Conservation (phyloP, 768 basidiomycete genomes). For the Leccinum arenicola region DNA sequence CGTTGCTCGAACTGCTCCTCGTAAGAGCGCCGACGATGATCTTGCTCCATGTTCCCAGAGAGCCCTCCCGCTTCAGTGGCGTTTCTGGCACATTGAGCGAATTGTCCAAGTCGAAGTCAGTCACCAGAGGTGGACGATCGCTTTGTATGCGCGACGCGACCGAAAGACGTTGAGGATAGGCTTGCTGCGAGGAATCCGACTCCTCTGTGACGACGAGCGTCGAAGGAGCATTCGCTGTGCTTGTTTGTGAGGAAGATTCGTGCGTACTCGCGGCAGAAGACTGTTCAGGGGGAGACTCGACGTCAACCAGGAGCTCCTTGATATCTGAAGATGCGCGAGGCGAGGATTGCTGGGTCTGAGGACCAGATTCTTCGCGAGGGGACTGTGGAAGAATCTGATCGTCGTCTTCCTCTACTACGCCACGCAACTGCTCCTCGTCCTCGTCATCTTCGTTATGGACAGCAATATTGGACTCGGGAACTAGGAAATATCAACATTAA, state of each 20-base stretch:
- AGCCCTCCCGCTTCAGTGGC: constrained; percentile 57
- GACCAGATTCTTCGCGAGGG: constrained; percentile 43
- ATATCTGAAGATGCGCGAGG: constrained; percentile 56
- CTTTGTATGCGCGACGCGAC: constrained; percentile 58
- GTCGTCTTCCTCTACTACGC: constrained; percentile 41
- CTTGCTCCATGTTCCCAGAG: constrained; percentile 66
- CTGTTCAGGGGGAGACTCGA: constrained; percentile 56
- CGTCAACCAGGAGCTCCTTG: constrained; percentile 61
- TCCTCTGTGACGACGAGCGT: constrained; percentile 42
- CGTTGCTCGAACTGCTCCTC: constrained; percentile 60
- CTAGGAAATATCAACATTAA: constrained; percentile 29
- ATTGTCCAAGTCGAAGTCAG: constrained; percentile 53
- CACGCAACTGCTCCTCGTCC: constrained; percentile 38
- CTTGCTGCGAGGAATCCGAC: constrained; percentile 48
- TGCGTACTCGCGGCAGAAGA: constrained; percentile 44
- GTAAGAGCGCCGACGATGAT: constrained; percentile 61
- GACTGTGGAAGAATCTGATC: constrained; percentile 53
- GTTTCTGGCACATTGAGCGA: constrained; percentile 39
- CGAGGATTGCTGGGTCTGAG: constrained; percentile 51
- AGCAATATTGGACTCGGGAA: constrained; percentile 63
- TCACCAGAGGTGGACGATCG: constrained; percentile 54
- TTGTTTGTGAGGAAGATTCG: constrained; percentile 47
- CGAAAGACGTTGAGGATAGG: constrained; percentile 59
- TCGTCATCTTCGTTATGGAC: constrained; percentile 53
- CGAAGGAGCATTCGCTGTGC: constrained; percentile 42